Evolutionary conservation across 495 filamentous ascomycete species (phyloP), one percentile per base, ranked within the genome.

Genomic region (Aspergillus saccharolyticus): DNA sequence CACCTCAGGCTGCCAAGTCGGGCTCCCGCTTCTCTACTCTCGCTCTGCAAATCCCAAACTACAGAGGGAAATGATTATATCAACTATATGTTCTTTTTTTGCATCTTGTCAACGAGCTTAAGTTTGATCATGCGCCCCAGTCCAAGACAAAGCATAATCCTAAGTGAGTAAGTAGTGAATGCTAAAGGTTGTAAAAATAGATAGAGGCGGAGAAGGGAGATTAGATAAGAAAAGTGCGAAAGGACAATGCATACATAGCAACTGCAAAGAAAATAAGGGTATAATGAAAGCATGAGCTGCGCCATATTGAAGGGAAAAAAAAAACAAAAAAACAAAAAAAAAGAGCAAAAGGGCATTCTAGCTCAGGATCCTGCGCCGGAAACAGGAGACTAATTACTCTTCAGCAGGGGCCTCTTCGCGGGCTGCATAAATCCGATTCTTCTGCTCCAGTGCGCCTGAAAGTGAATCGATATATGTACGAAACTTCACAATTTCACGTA

Each of bases 401-500:
- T 44, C 12, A 16, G 62, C 33, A 19, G 48, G 60, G 20, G 61
- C 60, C 33, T 71, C 65, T 45, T 67, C 68, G 56, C 70, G 61
- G 16, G 61, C 62, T 22, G 74, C 67, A 59, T 70, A 63, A 45
- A 88, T 78, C 54, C 75, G 79, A 48, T 83, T 80, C 61, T 87
- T 87, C 30, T 74, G 71, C 43, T 58, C 67, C 54, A 84, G 77
- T 15, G 88, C 87, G 19, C 74, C 77, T 21, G 74, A 72, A 14
- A 99, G 73, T 28, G 82, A 83, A 65, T 97, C 95, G 58, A 96
- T 90, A 59, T 97, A 99, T 0, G 91, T 97, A 49, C 85, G 77
- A 71, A 96, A 97, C 66, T 97, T 99, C 63, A 96, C 89, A 66
- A 93, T 97, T 73, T 99, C 94, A n/a, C 87, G 79, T 19, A 97